Base-by-base conservation (phyloP, 495 filamentous ascomycete genomes). In the Saxophila tyrrhenica region DNA sequence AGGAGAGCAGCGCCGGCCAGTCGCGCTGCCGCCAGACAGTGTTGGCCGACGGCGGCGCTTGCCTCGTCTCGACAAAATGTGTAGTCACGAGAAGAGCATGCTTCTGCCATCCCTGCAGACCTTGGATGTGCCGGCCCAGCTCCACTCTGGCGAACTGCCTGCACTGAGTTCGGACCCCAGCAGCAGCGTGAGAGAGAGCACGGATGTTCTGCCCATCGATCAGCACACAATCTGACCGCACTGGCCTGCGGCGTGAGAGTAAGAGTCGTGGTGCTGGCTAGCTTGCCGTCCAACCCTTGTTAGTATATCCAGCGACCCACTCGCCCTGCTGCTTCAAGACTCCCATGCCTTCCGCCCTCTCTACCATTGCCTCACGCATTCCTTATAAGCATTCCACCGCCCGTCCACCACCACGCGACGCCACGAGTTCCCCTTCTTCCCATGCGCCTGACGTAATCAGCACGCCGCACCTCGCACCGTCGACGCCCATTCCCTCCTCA, bases 321-420 rank as follows among this genome's bases (percentile, higher is more conserved):
- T 42, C 42, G 16, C 16, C 54, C 24, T 23, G n/a, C 39, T 22
- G 42, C 51, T 55, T 60, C 57, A 60, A 60, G 50, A 60, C 57
- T 51, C 52, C 52, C 47, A 60, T 60, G 57, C 32, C 32, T 44
- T 50, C 54, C 54, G 54, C 54, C 19, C 15, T 39, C 39, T 24
- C 2, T 25, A 16, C 5, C 24, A 50, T 19, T 23, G n/a, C n/a
- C n/a, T n/a, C n/a, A n/a, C 35, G 24, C 48, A 39, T 51, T 56
- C 54, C 48, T 56, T 29, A 21, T 10, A 29, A 43, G 17, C 53
- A 39, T 21, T 50, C 45, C 53, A 7, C 29, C 46, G 16, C 46
- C 46, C 7, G 10, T 10, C 9, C 15, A 3, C 46, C 3, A 25
- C 41, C 22, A 49, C 53, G 45, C 16, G 45, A 23, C 41, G 20